Evolutionary conservation across 352 stramenopile species (phyloP).

Genomic region (Globisporangium alternatum): DNA sequence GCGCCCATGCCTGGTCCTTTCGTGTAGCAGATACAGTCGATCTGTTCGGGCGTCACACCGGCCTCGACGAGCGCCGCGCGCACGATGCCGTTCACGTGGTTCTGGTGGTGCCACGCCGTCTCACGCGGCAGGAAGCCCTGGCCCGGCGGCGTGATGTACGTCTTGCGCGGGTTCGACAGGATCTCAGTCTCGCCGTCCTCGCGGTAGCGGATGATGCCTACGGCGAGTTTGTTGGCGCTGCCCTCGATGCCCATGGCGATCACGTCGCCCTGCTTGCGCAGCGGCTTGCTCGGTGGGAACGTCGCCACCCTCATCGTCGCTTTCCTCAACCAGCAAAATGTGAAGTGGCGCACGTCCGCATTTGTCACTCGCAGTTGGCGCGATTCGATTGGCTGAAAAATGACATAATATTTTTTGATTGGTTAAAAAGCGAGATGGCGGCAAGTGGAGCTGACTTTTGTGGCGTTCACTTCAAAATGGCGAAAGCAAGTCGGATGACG

Average conservation of each 20-base stretch:
- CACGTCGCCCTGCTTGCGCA: slow-evolving; percentile 70
- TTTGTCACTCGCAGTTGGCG: slow-evolving; percentile 19
- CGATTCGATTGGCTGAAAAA: slow-evolving; percentile 32
- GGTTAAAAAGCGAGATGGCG: background rate
- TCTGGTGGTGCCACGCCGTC: slow-evolving; percentile 99
- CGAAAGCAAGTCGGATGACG: background rate
- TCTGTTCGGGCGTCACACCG: slow-evolving; percentile 72
- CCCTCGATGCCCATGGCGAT: slow-evolving; percentile 98
- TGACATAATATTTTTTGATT: background rate
- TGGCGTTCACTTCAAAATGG: background rate
- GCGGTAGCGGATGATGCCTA: slow-evolving; percentile 80
- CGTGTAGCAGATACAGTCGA: slow-evolving; percentile 95
- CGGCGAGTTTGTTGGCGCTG: slow-evolving; percentile 97
- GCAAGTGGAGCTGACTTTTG: background rate
- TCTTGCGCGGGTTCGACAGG: slow-evolving; percentile 98
- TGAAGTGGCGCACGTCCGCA: slow-evolving; percentile 9
- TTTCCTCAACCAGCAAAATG: slow-evolving; percentile 8
- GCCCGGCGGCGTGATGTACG: slow-evolving; percentile 97
- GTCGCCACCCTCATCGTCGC: slow-evolving; percentile 10
- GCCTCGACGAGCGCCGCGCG: slow-evolving; percentile 93
- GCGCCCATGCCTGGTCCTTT: slow-evolving; percentile 98
- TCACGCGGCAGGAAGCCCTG: slow-evolving; percentile 98
- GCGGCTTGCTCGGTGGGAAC: slow-evolving; percentile 24
- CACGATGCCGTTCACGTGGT: slow-evolving; percentile 95
- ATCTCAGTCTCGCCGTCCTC: slow-evolving; percentile 88